A percentile compares a stretch with the other conserved stretches of the same genome.
Conservation (phyloP, 805 yeast genomes). For the Zygosaccharomyces bailii region DNA sequence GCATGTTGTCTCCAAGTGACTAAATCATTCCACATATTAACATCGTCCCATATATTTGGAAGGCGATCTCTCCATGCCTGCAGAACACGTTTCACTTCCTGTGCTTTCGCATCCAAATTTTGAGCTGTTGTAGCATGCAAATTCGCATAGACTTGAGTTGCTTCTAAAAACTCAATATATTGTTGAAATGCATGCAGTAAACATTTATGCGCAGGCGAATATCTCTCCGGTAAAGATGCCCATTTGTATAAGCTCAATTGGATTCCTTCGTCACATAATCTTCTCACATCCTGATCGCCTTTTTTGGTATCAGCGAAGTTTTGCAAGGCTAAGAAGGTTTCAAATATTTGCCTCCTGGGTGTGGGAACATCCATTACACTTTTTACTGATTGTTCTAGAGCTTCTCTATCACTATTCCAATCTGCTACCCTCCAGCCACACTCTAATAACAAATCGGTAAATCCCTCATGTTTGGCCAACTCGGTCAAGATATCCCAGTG, state of each 20-base stretch:
- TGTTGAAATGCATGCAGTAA: constrained; percentile 93
- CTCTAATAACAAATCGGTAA: constrained; percentile 89
- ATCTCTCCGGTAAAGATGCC: constrained; percentile 77
- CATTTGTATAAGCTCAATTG: constrained; percentile 89
- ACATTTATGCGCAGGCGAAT: constrained; percentile 82
- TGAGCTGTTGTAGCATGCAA: constrained; percentile 87
- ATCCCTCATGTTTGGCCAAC: constrained; percentile 95
- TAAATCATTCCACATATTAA: constrained; percentile 94
- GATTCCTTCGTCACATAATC: constrained; percentile 92
- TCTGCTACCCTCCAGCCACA: constrained; percentile 99
- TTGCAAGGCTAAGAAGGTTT: constrained; percentile 88
- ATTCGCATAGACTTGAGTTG: constrained; percentile 87
- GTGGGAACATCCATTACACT: constrained; percentile 99
- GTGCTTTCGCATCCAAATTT: constrained; percentile 87
- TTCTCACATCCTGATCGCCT: constrained; percentile 77
- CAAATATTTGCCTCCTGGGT: constrained; percentile 92
- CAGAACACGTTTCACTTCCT: constrained; percentile 87
- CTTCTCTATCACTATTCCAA: constrained; percentile 93
- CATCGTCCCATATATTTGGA: constrained; percentile 97
- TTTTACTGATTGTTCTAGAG: constrained; percentile 88
- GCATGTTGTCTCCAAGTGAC: constrained; percentile 99
- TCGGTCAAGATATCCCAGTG: constrained; percentile 98
- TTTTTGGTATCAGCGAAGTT: constrained; percentile 90
- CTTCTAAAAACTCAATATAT: constrained; percentile 95
- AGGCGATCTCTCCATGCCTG: constrained; percentile 98